Evolutionary conservation across 306 rosid species (phyloP).

Genomic region (Senna tora): DNA sequence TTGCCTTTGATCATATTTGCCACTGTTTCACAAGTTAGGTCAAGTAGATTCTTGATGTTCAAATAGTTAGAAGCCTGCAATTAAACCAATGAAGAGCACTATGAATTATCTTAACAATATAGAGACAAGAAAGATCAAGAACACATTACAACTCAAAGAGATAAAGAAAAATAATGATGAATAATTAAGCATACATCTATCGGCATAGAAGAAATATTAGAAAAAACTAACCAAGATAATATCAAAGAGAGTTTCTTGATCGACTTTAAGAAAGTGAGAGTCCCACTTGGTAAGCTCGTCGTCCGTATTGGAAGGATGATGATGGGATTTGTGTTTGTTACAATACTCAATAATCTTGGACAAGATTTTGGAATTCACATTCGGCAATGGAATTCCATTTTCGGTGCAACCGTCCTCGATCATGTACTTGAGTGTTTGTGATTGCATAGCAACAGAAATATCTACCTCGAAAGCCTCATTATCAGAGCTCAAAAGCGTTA

Average conservation of each 20-base stretch:
- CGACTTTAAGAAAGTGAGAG: neutral
- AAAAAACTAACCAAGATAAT: neutral
- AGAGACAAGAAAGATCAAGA: too few relatives aligned
- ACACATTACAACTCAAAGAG: neutral
- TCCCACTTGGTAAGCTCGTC: neutral
- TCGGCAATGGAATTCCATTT: neutral
- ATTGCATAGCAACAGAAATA: neutral
- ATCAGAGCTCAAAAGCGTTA: neutral
- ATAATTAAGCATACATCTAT: too few relatives aligned
- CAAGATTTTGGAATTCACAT: neutral
- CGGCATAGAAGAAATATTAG: too few relatives aligned
- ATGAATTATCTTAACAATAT: too few relatives aligned
- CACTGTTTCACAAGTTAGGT: conserved; percentile 33
- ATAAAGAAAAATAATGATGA: too few relatives aligned
- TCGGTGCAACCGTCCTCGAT: neutral
- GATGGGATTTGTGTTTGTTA: neutral
- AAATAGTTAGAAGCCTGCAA: conserved; percentile 47
- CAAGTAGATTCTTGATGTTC: conserved; percentile 37
- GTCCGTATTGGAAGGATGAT: neutral
- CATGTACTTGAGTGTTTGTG: neutral
- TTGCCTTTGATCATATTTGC: conserved; percentile 38
- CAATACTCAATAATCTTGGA: neutral
- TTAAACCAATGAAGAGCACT: neutral
- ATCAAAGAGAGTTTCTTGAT: neutral
- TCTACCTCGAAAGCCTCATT: neutral